Percentiles rank a stretch among this genome's conserved stretches.
Conservation (phyloP, 2,329 filamentous ascomycete species). For the Monosporascus sp. region DNA sequence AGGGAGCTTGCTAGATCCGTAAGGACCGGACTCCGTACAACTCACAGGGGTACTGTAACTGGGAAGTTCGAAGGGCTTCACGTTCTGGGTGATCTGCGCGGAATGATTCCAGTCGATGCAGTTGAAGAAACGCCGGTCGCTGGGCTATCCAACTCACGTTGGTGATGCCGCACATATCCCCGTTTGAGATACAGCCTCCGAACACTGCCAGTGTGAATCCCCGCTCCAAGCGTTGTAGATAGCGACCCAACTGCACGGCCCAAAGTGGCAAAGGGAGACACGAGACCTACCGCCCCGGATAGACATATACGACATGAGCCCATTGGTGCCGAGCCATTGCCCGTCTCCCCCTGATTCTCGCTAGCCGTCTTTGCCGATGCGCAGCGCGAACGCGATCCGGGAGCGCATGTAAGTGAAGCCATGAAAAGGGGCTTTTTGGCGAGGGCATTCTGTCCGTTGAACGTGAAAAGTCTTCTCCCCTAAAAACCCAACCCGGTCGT, state of each 20-base stretch:
- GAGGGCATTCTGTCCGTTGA: constrained; percentile 60
- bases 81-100: constrained; percentile 70
- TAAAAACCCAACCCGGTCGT: constrained; percentile 57
- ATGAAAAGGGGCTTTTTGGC: constrained; percentile 58
- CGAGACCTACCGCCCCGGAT: constrained; percentile 35
- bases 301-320: constrained; percentile 67
- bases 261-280: neutral
- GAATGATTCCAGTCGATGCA: constrained; percentile 60
- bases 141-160: constrained; percentile 59
- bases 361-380: constrained; percentile 61
- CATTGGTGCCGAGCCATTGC: constrained; percentile 63
- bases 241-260: neutral
- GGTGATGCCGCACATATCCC: constrained; percentile 61
- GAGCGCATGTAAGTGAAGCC: constrained; percentile 64
- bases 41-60: too few relatives aligned
- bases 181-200: constrained; percentile 58
- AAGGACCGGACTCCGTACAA: neutral
- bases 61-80: constrained; percentile 26
- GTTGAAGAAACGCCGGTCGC: too few relatives aligned
- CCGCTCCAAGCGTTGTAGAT: neutral
- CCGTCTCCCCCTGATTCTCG: constrained; percentile 63
- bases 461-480: constrained; percentile 62
- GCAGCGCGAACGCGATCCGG: constrained; percentile 44
- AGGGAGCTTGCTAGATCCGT: constrained; percentile 62
- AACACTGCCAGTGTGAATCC: constrained; percentile 30